These are phyloP conservation scores for Fusarium sp. DNA, from an alignment of 2,329 filamentous ascomycete species.

Conservation along the genomic window DNA sequence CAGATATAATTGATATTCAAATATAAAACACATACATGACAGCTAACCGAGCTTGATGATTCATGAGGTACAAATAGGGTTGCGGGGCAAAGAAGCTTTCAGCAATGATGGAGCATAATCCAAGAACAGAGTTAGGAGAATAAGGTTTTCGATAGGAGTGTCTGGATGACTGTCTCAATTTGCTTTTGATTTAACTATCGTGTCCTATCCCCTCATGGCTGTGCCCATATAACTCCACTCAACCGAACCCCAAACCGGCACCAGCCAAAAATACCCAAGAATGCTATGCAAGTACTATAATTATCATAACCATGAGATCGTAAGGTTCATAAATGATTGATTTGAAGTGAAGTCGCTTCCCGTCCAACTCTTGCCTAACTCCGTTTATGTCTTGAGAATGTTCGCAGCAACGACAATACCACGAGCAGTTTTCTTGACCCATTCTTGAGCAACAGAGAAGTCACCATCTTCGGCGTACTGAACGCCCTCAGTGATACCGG, in stretches of 20 bases:
- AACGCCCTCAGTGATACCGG: constrained; percentile 75
- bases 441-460: constrained; percentile 48
- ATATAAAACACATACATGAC: too few species aligned
- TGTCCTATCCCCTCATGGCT: neutral
- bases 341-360: neutral
- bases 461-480: constrained; percentile 58
- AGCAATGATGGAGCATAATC: neutral
- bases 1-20: too few species aligned
- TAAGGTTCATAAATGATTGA: constrained; percentile 15
- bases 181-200: rapidly evolving
- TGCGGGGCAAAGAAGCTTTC: rapidly evolving
- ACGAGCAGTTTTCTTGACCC: constrained; percentile 52
- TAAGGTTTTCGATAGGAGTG: too few species aligned
- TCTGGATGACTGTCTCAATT: neutral
- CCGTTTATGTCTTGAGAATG: constrained; percentile 46
- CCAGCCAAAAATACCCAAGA: neutral
- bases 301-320: constrained; percentile 11
- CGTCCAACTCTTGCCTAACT: rapidly evolving
- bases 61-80: rapidly evolving
- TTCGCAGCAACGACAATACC: constrained; percentile 51
- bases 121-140: neutral
- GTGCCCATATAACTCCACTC: neutral
- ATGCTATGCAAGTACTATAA: neutral
- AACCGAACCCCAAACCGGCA: constrained; percentile 1
- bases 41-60: neutral